phyloP scores from a whole-genome alignment of 2,329 filamentous ascomycete species.

The Venturia pyrina region DNA sequence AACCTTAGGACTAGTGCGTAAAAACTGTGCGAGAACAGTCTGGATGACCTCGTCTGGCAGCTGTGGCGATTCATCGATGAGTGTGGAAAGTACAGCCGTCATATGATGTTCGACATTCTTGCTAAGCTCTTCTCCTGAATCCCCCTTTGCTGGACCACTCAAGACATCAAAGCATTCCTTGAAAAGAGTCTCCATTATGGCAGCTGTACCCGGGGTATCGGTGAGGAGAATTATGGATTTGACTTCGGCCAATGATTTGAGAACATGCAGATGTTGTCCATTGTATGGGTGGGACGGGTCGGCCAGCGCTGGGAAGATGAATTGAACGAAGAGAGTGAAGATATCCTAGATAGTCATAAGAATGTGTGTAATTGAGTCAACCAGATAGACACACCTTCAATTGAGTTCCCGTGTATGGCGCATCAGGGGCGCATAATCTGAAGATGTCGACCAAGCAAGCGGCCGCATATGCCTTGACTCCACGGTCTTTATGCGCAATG shows the following conservation, averaged over 20 bases:
- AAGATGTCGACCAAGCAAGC: conserved; percentile 90
- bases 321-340: conserved; percentile 77
- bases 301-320: conserved; percentile 73
- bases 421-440: conserved; percentile 85
- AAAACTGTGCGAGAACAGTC: conserved; percentile 88
- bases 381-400: conserved; percentile 56
- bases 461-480: conserved; percentile 79
- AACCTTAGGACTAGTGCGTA: conserved; percentile 67
- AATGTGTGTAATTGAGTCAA: conserved; percentile 1
- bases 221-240: conserved; percentile 90
- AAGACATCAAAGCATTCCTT: conserved; percentile 86
- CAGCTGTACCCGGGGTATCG: conserved; percentile 74
- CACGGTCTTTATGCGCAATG: conserved; percentile 82
- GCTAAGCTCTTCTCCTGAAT: conserved; percentile 69
- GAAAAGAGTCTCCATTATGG: conserved; percentile 72
- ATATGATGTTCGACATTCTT: conserved; percentile 94
- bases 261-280: conserved; percentile 82
- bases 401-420: conserved; percentile 82
- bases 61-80: conserved; percentile 76
- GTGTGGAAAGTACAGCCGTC: conserved; percentile 69
- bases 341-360: conserved; percentile 55
- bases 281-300: conserved; percentile 86
- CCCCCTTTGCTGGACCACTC: conserved; percentile 63
- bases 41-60: conserved; percentile 79
- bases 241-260: conserved; percentile 79